Percentiles rank a stretch among this genome's conserved stretches.
Conservation (phyloP, 176 grass and related monocot genomes). For the Phoenix roebelenii region DNA sequence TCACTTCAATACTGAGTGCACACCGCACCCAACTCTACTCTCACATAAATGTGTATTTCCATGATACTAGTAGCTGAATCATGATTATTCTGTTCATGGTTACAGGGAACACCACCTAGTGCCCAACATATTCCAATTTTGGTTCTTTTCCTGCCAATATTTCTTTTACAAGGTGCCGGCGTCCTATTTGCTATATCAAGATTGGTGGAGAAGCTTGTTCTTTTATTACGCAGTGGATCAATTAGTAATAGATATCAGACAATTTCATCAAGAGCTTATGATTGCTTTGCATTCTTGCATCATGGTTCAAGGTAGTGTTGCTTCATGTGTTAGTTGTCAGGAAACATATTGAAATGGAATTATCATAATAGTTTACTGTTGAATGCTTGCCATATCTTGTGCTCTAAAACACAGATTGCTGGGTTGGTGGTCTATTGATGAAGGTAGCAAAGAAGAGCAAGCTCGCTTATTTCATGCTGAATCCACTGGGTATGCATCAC, state of each 20-base stretch:
- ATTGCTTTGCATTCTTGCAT: conserved; percentile 90
- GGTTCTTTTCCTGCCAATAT: conserved; percentile 77
- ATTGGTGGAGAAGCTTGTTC: conserved; percentile 84
- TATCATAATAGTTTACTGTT: not conserved
- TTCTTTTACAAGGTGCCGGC: conserved; percentile 80
- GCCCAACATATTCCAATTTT: conserved; percentile 72
- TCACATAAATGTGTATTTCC: no score
- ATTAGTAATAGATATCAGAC: conserved; percentile 55
- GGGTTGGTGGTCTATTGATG: conserved; percentile 98
- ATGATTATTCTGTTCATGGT: conserved; percentile 8
- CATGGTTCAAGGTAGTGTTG: conserved; percentile 78
- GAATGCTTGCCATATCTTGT: conserved; percentile 3
- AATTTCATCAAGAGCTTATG: conserved; percentile 55
- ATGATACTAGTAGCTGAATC: not conserved
- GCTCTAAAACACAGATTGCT: conserved; percentile 43
- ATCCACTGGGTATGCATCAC: conserved; percentile 52
- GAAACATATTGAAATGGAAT: not conserved
- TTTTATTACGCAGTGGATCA: conserved; percentile 63
- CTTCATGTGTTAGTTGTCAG: not conserved
- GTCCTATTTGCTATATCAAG: conserved; percentile 69
- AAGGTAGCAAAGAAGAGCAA: conserved; percentile 98
- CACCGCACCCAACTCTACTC: no score
- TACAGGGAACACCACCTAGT: conserved; percentile 78
- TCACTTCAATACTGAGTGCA: no score
- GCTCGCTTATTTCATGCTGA: conserved; percentile 78